phyloP scores from a whole-genome alignment of 2,329 filamentous ascomycete genomes.

The Thermoascus crustaceus region DNA sequence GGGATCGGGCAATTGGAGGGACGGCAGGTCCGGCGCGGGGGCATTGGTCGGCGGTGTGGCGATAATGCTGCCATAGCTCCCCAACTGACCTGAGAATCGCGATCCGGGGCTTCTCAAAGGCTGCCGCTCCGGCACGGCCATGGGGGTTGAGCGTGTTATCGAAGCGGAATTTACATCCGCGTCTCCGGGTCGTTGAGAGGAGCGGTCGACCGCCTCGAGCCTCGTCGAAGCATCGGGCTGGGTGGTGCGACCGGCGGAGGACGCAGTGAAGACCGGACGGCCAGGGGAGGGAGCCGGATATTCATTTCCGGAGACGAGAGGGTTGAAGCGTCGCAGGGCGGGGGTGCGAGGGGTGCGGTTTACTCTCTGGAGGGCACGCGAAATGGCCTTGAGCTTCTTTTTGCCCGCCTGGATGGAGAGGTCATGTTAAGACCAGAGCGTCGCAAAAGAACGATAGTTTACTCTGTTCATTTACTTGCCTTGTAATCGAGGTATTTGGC shows the following conservation, averaged over 20 bases:
- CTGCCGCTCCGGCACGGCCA: conserved; percentile 30
- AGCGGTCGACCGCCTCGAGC: conserved; percentile 10
- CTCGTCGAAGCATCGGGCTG: too few species aligned
- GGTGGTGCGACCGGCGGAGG: too few species aligned
- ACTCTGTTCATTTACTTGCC: conserved; percentile 34
- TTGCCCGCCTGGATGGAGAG: conserved; percentile 55
- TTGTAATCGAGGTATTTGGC: conserved; percentile 94
- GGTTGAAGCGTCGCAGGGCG: conserved; percentile 22
- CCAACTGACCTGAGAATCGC: conserved; percentile 31
- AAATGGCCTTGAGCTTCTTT: conserved; percentile 81
- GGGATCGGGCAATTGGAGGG: conserved; percentile 54
- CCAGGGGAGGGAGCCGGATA: conserved; percentile 6
- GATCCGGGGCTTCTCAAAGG: conserved; percentile 26
- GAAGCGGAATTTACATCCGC: conserved; percentile 20
- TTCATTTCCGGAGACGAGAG: conserved; percentile 11
- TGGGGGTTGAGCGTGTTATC: conserved; percentile 23
- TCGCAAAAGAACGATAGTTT: conserved; percentile 2
- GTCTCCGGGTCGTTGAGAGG: conserved; percentile 9
- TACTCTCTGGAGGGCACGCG: conserved; percentile 57
- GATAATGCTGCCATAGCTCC: conserved; percentile 57
- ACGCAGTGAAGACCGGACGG: too few species aligned
- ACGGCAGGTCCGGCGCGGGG: conserved; percentile 35
- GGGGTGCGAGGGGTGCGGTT: conserved; percentile 47
- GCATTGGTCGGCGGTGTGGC: conserved; percentile 41
- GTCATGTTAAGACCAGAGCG: conserved; percentile 10